Base-by-base conservation (phyloP, 1,139 yeast genomes). In the Pichia terricola region DNA sequence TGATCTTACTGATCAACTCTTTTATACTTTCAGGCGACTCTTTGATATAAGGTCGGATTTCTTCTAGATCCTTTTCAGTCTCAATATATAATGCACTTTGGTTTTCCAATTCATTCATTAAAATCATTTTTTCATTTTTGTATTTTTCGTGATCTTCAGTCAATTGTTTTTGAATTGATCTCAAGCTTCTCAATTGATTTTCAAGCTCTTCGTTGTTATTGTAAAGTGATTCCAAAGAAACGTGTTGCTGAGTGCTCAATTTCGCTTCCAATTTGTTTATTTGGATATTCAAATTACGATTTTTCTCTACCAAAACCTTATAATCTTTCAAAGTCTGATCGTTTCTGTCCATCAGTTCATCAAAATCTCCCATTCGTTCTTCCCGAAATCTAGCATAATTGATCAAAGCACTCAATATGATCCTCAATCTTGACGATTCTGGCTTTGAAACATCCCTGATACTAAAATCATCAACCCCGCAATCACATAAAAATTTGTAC, bases 371-470 rank as follows among this genome's bases (percentile, higher is more conserved):
- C 59, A 83, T 75, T 45, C 84, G 79, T 51, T 80, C 85, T 55
- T 86, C 95, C 52, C 95, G 70, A 56, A 84, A 87, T 47, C 94
- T 66, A 2, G 94, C 94, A 67, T 77, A 88, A 58, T 88, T 87
- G 22, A 87, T 83, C 42, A 88, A 80, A 1, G 94, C 94, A 59
- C 95, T 85, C 31, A 88, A 62, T 25, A 85, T 70, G 40, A 94
- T 68, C 51, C 79, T 66, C 3, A 78, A 69, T 46, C 94, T 67
- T 40, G 62, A 63, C 0, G 85, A 70, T 27, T 87, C 95, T 0
- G 96, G 96, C 50, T 71, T 76, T 41, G 70, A 66, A 36, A 75
- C 66, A 62, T 88, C 96, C 65, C 75, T 70, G 44, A 87, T 67
- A 38, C 80, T 73, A 56, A 87, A 83, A 60, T 88, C 95, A 46